Evolutionary conservation across 2,329 filamentous ascomycete genomes (phyloP).

Genomic region (Magnaporthales sp.): DNA sequence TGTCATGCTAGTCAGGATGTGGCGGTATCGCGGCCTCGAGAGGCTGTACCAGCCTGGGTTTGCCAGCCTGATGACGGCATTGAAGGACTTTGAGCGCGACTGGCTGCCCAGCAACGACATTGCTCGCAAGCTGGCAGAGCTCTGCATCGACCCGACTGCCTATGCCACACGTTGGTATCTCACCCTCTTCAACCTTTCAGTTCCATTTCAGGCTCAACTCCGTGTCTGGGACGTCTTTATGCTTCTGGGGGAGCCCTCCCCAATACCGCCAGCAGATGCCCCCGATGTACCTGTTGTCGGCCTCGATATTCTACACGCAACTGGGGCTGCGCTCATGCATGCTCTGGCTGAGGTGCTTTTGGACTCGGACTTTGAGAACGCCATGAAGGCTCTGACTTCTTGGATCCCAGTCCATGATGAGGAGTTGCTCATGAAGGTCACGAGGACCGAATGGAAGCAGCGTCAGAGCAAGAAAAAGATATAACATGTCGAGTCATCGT

Average conservation of each 20-base stretch:
- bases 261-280: conserved; percentile 10
- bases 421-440: conserved; percentile 84
- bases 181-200: conserved; percentile 93
- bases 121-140: conserved; percentile 69
- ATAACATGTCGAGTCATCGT: conserved; percentile 14
- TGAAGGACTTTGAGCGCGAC: conserved; percentile 73
- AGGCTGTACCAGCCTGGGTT: conserved; percentile 80
- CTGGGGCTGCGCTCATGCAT: conserved; percentile 82
- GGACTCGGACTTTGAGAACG: conserved; percentile 92
- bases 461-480: conserved; percentile 37
- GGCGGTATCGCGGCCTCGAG: conserved; percentile 80
- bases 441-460: conserved; percentile 76
- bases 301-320: conserved; percentile 82
- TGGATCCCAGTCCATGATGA: conserved; percentile 94
- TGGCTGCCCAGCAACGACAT: conserved; percentile 78
- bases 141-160: conserved; percentile 78
- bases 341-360: conserved; percentile 81
- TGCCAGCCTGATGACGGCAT: conserved; percentile 73
- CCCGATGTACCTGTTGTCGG: conserved; percentile 45
- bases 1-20: conserved; percentile 92
- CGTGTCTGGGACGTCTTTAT: conserved; percentile 98
- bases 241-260: conserved; percentile 65
- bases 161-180: conserved; percentile 97
- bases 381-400: conserved; percentile 92
- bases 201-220: conserved; percentile 88